Evolutionary conservation across 1,284 basidiomycete species (phyloP).

Genomic region (Bondarzewia mesenterica): DNA sequence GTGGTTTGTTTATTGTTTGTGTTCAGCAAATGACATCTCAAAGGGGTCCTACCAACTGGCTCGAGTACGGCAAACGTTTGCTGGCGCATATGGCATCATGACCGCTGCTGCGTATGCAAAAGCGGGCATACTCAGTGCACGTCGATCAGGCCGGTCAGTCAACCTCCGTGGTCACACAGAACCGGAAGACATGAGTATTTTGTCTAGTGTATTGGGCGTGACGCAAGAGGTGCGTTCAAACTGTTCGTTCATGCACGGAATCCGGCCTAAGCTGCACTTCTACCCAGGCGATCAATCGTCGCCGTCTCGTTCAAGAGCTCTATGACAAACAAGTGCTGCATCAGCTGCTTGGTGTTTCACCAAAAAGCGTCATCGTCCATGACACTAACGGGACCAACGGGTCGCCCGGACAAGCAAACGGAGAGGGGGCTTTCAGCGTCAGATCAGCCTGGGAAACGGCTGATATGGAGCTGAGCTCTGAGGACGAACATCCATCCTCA

Average conservation of each 20-base stretch:
- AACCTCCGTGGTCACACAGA: conserved; percentile 38
- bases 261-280: conserved; percentile 4
- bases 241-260: background rate
- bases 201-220: conserved; percentile 76
- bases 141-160: conserved; percentile 37
- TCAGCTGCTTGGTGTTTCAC: conserved; percentile 44
- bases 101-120: conserved; percentile 57
- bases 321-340: conserved; percentile 60
- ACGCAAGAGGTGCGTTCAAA: conserved; percentile 75
- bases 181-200: conserved; percentile 68
- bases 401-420: background rate
- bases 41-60: conserved; percentile 81
- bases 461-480: conserved; percentile 35
- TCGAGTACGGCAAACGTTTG: conserved; percentile 76
- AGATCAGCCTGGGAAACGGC: conserved; percentile 30
- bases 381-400: conserved; percentile 4
- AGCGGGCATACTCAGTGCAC: conserved; percentile 49
- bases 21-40: conserved; percentile 86
- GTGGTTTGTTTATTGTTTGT: background rate
- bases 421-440: conserved; percentile 20
- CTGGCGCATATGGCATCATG: conserved; percentile 83
- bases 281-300: conserved; percentile 63
- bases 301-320: conserved; percentile 60
- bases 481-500: conserved; percentile 11
- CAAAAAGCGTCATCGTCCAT: conserved; percentile 16